Evolutionary conservation across 352 stramenopile species (phyloP).

Genomic region (Phytophthora litchii): DNA sequence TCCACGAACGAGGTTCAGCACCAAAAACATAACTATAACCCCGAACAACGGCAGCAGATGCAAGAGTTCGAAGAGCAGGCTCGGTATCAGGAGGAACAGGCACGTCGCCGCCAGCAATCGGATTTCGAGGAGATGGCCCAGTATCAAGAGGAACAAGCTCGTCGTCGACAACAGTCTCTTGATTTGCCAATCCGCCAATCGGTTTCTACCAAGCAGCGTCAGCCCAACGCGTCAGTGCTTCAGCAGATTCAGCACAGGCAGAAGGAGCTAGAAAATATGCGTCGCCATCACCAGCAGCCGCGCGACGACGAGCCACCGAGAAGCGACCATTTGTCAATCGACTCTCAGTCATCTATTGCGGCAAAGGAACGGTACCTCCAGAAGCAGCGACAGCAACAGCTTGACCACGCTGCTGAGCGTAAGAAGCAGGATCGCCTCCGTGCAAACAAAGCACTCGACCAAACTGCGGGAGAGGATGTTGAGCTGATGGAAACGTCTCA

Average conservation of each 20-base stretch:
- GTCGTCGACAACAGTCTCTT: conserved; percentile 27
- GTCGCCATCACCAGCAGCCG: conserved; percentile 28
- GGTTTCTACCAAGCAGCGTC: conserved; percentile 18
- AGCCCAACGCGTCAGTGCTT: conserved; percentile 20
- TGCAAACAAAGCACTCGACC: conserved; percentile 35
- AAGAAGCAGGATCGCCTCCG: conserved; percentile 14
- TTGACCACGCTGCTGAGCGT: conserved; percentile 25
- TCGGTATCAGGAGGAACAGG: conserved; percentile 36
- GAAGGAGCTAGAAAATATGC: conserved; percentile 32
- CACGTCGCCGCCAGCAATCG: conserved; percentile 31
- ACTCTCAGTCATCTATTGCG: conserved; percentile 29
- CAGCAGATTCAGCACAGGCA: conserved; percentile 44
- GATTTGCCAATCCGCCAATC: conserved; percentile 13
- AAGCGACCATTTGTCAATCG: conserved; percentile 20
- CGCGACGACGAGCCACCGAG: conserved; percentile 35
- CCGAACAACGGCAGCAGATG: conserved; percentile 27
- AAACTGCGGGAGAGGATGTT: conserved; percentile 47
- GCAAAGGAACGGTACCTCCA: conserved; percentile 45
- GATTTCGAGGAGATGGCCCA: conserved; percentile 38
- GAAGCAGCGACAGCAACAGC: conserved; percentile 46
- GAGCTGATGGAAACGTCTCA: conserved; percentile 67
- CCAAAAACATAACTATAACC: conserved; percentile 20
- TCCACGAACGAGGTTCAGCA: conserved; percentile 33
- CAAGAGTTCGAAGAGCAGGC: conserved; percentile 37
- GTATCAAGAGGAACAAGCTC: conserved; percentile 36